Evolutionary conservation across 139 green algal species (phyloP), one percentile per base, ranked within the genome.

Genomic region (Ulvella scutata): DNA sequence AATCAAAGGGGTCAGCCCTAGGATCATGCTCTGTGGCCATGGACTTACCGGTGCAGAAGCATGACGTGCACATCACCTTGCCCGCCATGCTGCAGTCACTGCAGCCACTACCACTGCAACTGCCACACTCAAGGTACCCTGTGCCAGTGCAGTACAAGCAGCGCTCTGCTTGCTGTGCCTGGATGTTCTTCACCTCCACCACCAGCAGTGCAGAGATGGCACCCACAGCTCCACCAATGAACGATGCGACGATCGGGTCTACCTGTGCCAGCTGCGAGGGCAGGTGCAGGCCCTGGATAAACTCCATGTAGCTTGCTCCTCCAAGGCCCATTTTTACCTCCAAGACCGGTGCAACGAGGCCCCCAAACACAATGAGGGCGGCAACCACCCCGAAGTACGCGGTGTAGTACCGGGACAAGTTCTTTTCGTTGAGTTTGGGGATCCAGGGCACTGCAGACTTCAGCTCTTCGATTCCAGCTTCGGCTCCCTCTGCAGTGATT

Each of bases 61-160:
- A 99, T 17, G 82, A 87, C 3, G 92, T 96, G 88, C 94, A 99
- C 94, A 97, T 98, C 72, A 99, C 94, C 81, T 97, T 97, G 77
- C 90, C 89, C 13, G 86, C 95, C 43, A 89, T 85, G 2, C 85
- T 87, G 80, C 93, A 97, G 39, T 75, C 79, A 40, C 79, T 72
- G 79, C 91, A 96, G 21, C 92, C 91, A 13, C 38, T 78, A 51
- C 91, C 90, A 20, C 87, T 77, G 82, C 94, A 98, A 51, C 84
- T 82, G 6, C 91, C 94, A 76, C 94, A 98, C 7, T 84, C 86
- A 62, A 98, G 78, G 86, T 98, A 98, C 4, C 94, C 94, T 1
- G 89, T 91, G 62, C 90, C 90, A 72, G 89, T 78, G 79, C 84
- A 90, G 81, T 91, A 92, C 61, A 83, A 79, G 76, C 87, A 90